Conservation (phyloP, 1,284 basidiomycete genomes). For the Coniophora puteana region DNA sequence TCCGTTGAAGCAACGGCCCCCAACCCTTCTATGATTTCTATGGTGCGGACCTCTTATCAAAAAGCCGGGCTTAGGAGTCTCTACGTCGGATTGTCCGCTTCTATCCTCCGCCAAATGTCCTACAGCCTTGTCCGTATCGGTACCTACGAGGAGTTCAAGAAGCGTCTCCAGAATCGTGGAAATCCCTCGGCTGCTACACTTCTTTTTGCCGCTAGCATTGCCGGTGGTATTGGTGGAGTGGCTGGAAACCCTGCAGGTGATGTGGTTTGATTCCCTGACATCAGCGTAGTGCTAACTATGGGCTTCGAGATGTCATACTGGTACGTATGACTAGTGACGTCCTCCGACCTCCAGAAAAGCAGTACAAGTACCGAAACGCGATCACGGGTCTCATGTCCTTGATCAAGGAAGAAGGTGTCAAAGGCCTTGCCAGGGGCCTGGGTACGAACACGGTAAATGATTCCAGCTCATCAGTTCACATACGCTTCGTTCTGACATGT, state of each 20-base stretch:
- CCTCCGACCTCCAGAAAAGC: constrained; percentile 65
- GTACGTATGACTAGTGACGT: constrained; percentile 91
- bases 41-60: constrained; percentile 53
- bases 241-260: constrained; percentile 79
- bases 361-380: constrained; percentile 78
- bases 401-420: constrained; percentile 66
- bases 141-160: constrained; percentile 77
- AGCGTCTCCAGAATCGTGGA: constrained; percentile 43
- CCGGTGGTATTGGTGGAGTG: constrained; percentile 77
- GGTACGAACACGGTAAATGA: constrained; percentile 71
- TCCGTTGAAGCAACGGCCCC: constrained; percentile 49
- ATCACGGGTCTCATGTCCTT: constrained; percentile 65
- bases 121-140: constrained; percentile 88
- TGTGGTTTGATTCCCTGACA: constrained; percentile 11
- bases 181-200: constrained; percentile 49
- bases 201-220: constrained; percentile 61
- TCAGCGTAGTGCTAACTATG: constrained; percentile 2
- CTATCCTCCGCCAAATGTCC: constrained; percentile 87
- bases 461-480: constrained; percentile 7
- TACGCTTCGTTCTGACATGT: constrained; percentile 1
- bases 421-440: constrained; percentile 71
- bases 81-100: constrained; percentile 82
- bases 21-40: constrained; percentile 52
- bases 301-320: constrained; percentile 58
- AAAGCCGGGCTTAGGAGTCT: constrained; percentile 69